Evolutionary conservation across 352 stramenopile species (phyloP).

Genomic region (Globisporangium paroecandrum): DNA sequence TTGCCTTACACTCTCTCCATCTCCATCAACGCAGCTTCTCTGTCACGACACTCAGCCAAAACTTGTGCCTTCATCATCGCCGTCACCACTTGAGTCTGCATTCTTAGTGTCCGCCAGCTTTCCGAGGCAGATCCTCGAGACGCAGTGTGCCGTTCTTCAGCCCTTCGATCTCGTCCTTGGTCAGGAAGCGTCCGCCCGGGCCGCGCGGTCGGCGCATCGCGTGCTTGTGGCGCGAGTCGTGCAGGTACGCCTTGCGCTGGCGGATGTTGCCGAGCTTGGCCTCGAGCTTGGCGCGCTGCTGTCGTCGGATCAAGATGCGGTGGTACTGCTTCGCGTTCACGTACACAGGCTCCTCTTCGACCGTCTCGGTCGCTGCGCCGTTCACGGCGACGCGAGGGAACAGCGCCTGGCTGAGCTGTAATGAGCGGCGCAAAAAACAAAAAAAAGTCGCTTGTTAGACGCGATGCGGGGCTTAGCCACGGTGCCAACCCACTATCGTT

Average conservation of each 20-base stretch:
- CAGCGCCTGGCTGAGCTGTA: conserved; percentile 49
- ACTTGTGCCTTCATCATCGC: neutral
- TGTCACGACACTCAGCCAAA: conserved; percentile 2
- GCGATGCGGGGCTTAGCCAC: neutral
- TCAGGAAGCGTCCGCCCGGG: conserved; percentile 81
- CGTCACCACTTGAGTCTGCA: neutral
- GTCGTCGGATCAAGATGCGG: conserved; percentile 85
- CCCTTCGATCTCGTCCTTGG: conserved; percentile 72
- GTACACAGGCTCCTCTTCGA: conserved; percentile 86
- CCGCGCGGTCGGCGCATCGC: conserved; percentile 83
- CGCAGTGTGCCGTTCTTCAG: conserved; percentile 64
- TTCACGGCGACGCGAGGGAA: conserved; percentile 51
- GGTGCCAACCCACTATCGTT: conserved; percentile 2
- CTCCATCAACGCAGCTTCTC: neutral
- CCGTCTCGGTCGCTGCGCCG: conserved; percentile 39
- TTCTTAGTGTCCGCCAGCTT: conserved; percentile 24
- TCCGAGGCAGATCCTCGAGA: conserved; percentile 53
- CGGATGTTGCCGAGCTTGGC: conserved; percentile 73
- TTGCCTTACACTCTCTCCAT: conserved; percentile 2
- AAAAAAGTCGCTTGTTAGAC: conserved; percentile 3
- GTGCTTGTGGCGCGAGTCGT: conserved; percentile 85
- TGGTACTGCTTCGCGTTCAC: conserved; percentile 91
- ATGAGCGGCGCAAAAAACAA: neutral
- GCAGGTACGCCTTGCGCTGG: conserved; percentile 85
- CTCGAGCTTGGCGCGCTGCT: conserved; percentile 85